phyloP scores from a whole-genome alignment of 106 monocot genomes.

The Dioscorea alata region DNA sequence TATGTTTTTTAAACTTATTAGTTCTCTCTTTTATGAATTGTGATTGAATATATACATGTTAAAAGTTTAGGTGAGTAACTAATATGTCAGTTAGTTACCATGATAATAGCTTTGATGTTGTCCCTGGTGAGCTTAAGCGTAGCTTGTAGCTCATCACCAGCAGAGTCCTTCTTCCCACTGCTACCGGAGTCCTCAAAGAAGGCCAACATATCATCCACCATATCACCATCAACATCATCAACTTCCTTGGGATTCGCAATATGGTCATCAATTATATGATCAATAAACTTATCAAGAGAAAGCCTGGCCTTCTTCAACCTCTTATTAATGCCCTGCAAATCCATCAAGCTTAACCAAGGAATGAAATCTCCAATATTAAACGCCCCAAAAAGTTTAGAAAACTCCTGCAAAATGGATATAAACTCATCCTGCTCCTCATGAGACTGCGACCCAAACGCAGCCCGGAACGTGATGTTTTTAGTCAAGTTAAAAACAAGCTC shows the following conservation, averaged over 20 bases:
- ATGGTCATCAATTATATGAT: constrained; percentile 79
- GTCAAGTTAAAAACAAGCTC: constrained; percentile 68
- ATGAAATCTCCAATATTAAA: constrained; percentile 87
- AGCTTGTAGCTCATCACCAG: constrained; percentile 28
- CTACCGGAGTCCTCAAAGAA: constrained; percentile 30
- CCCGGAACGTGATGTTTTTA: constrained; percentile 70
- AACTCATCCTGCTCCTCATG: constrained; percentile 47
- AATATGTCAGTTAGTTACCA: constrained; percentile 44
- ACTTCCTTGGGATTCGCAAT: constrained; percentile 38
- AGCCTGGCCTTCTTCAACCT: constrained; percentile 43
- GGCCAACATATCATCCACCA: constrained; percentile 97
- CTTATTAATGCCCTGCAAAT: constrained; percentile 55
- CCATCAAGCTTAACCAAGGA: constrained; percentile 68
- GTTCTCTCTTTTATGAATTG: too few relatives aligned
- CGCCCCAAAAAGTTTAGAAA: constrained; percentile 82
- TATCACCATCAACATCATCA: constrained; percentile 57
- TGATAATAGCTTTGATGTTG: constrained; percentile 95
- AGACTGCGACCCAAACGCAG: constrained; percentile 61
- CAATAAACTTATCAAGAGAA: constrained; percentile 65
- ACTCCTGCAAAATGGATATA: constrained; percentile 73
- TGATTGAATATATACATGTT: not conserved
- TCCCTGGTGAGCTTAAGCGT: constrained; percentile 58
- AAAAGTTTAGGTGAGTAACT: not conserved
- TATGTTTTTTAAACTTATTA: too few relatives aligned
- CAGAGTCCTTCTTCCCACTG: not conserved